Conservation (phyloP, 2,329 filamentous ascomycete species). For the Neonectria faginata region DNA sequence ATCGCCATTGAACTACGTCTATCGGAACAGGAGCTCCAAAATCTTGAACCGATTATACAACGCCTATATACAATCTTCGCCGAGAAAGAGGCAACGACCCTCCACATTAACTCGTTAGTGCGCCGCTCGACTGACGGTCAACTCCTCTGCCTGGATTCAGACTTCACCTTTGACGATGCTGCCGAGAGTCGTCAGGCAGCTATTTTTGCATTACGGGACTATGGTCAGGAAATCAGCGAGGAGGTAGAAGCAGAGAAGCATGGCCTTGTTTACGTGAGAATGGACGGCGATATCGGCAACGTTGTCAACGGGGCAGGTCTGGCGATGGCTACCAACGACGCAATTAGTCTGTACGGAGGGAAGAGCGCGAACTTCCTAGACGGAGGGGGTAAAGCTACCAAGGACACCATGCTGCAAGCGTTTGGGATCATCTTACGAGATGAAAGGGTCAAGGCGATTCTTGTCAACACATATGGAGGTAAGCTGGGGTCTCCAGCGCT, state of each 20-base stretch:
- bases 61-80: conserved; percentile 54
- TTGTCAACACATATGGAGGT: conserved; percentile 68
- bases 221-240: conserved; percentile 47
- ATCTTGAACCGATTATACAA: conserved; percentile 38
- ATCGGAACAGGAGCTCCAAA: background rate
- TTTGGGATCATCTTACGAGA: conserved; percentile 82
- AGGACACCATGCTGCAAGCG: conserved; percentile 80
- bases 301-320: conserved; percentile 90
- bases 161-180: conserved; percentile 62
- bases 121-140: conserved; percentile 40
- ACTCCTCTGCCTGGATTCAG: conserved; percentile 52
- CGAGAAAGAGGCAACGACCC: conserved; percentile 59
- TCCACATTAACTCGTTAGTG: conserved; percentile 57
- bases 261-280: conserved; percentile 83
- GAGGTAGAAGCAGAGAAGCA: conserved; percentile 60
- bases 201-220: conserved; percentile 54
- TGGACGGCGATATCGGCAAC: conserved; percentile 76
- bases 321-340: conserved; percentile 92
- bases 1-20: conserved; percentile 27
- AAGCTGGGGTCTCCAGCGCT: background rate
- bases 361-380: conserved; percentile 86
- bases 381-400: conserved; percentile 88
- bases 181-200: conserved; percentile 56
- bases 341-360: conserved; percentile 75
- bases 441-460: conserved; percentile 73